Conservation (phyloP, 2,329 filamentous ascomycete genomes). For the Bipolaris victoriae region DNA sequence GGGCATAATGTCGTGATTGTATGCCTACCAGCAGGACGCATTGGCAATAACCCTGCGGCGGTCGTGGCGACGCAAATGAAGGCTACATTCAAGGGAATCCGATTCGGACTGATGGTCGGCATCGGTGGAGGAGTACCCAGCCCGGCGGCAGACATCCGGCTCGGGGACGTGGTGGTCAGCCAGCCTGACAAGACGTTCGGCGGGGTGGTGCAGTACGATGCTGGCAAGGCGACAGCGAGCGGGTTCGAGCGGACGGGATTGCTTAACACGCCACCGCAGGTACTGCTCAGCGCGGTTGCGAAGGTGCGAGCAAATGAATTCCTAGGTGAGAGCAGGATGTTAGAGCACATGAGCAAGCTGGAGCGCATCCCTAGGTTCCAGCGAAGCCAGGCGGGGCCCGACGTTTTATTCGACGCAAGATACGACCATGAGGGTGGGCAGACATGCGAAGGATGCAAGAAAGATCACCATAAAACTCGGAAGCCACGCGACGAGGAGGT, state of each 20-base stretch:
- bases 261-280: slow-evolving; percentile 16
- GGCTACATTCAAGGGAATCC: slow-evolving; percentile 38
- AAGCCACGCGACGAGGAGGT: slow-evolving; percentile 13
- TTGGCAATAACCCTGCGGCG: slow-evolving; percentile 42
- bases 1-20: slow-evolving; percentile 32
- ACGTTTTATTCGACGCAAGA: slow-evolving; percentile 20
- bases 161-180: slow-evolving; percentile 6
- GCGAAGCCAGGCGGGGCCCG: slow-evolving; percentile 5
- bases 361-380: neutral
- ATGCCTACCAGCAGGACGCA: slow-evolving; percentile 31
- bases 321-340: too few species aligned
- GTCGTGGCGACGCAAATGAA: slow-evolving; percentile 35
- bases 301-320: slow-evolving; percentile 7
- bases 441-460: too few species aligned
- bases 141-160: slow-evolving; percentile 8
- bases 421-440: slow-evolving; percentile 17
- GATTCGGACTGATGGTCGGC: slow-evolving; percentile 52
- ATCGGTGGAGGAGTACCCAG: slow-evolving; percentile 43
- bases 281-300: slow-evolving; percentile 17
- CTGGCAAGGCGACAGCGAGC: slow-evolving; percentile 7
- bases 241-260: slow-evolving; percentile 14
- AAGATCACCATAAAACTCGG: too few species aligned
- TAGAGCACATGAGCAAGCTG: slow-evolving; percentile 3
- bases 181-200: neutral
- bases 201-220: slow-evolving; percentile 6